These are phyloP conservation scores for Hamamelis virginiana DNA, from an alignment of 164 flowering plant species.

Conservation along the genomic window DNA sequence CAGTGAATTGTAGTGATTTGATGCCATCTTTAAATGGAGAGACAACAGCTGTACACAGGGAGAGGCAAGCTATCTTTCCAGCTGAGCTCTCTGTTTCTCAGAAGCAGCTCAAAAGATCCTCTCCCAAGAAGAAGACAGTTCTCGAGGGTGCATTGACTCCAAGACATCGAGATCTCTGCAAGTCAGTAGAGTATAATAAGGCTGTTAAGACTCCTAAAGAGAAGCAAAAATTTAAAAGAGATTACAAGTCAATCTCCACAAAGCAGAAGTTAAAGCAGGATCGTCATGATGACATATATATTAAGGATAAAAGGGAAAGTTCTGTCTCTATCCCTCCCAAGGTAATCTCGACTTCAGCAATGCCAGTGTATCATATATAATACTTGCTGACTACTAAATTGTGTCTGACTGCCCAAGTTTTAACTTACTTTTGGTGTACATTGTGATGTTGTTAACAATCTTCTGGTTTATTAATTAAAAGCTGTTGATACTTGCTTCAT, in stretches of 20 bases:
- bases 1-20: not conserved
- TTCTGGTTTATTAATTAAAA: not conserved
- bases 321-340: conserved; percentile 12
- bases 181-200: conserved; percentile 9
- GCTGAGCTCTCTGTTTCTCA: conserved; percentile 8
- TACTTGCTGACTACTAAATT: not conserved
- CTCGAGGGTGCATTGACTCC: conserved; percentile 8
- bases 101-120: conserved; percentile 7
- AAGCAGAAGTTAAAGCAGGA: conserved; percentile 14
- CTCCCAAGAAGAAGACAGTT: conserved; percentile 10
- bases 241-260: conserved; percentile 1
- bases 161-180: conserved; percentile 4
- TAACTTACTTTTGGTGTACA: not conserved
- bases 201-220: conserved; percentile 9
- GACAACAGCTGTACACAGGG: not conserved
- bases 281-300: not conserved
- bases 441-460: not conserved
- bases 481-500: conserved; percentile 18
- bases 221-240: conserved; percentile 14
- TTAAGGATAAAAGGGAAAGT: conserved; percentile 18
- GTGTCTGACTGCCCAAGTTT: not conserved
- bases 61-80: not conserved
- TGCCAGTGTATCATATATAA: not conserved
- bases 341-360: conserved; percentile 15
- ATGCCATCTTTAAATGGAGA: conserved; percentile 5